Evolutionary conservation across 75 land plant species (phyloP), one percentile per base, ranked within the genome.

Genomic region (Sequoia sempervirens): DNA sequence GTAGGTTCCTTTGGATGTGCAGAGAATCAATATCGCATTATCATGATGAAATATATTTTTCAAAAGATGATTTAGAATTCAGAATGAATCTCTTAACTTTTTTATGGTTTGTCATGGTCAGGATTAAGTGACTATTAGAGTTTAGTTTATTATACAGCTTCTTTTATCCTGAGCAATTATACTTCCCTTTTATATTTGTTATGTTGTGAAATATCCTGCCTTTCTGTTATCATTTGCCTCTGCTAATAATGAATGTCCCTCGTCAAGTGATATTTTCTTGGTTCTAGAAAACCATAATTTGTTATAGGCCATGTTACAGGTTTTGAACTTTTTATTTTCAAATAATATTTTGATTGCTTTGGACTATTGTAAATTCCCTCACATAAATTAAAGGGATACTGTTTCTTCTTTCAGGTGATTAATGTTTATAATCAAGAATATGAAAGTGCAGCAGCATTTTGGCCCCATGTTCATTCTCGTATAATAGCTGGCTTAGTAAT

Each of bases 391-490:
- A 70, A 32, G 13, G 36, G 73, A 30, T 70, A 70, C 73, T 11
- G 36, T 70, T 70, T 79, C 23, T 82, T 61, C 75, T 82, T 86
- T 17, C 87, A 94, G 95, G 86, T 94, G 3, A 92, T 92, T 81
- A 94, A 94, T 85, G 96, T 94, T 0, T 94, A 94, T 83, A 88
- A 93, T 32, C 95, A 95, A 82, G 87, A 87, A 38, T 94, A 94
- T 75, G 96, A 94, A 87, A 94, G 96, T 89, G 96, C 87, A 84
- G 96, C 90, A 47, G 96, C 95, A 54, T 94, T 93, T 84, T 94
- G 96, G 96, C 96, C 96, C n/a, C 86, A 87, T 82, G 89, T 93
- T 34, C 96, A 94, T 86, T 82, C 85, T 6, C 93, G 96, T 32
- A 89, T 94, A 75, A 85, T 94, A 32, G 86, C 89, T 2, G 82